Base-by-base conservation (phyloP, 352 stramenopile genomes). In the Blastocystis sp. region DNA sequence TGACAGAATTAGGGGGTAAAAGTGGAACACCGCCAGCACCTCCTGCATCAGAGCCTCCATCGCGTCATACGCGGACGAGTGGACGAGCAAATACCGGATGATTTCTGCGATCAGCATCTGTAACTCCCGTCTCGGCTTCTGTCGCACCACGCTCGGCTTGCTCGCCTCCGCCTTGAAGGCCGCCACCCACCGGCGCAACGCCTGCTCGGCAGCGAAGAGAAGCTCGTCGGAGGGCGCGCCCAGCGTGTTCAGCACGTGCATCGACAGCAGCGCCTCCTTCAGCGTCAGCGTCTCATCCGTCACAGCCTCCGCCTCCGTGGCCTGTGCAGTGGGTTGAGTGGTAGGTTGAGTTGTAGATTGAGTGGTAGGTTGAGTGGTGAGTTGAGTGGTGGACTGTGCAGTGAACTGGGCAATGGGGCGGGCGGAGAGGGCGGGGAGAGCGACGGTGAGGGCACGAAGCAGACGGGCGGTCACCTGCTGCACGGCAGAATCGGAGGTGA, bases 221-320 rank as follows among this genome's bases (percentile, higher is more conserved):
- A 43, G 45, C 4, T 42, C 34, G 6, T 66, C 54, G 3, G 45
- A 14, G 28, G 45, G 6, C 3, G 6, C 34, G 11, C 45, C 19
- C 2, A 84, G 38, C 24, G 21, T 57, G 17, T 84, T 64, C 34
- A 84, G 24, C 24, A 54, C 19, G 45, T 84, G 74, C n/a, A 84
- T 38, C 2, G 66, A 17, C 2, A 70, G 28, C 6, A 17, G 14
- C 48, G 48, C 48, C 48, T 57, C 48, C 48, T 57, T 57, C 6
- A 14, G 48, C 6, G 48, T 57, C 48, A 57, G 6, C 6, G 6
- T 14, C 48, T 57, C 6, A 57, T 14, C 48, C 48, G 14, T 7
- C 48, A 17, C 6, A 17, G 6, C 48, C 48, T 57, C 48, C 28
- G 28, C 28, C 28, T 34, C 28, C 28, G 28, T 34, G 28, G 28